These are phyloP conservation scores for Wolfiporia cocos DNA, from an alignment of 1,284 basidiomycete genomes.

Conservation along the genomic window DNA sequence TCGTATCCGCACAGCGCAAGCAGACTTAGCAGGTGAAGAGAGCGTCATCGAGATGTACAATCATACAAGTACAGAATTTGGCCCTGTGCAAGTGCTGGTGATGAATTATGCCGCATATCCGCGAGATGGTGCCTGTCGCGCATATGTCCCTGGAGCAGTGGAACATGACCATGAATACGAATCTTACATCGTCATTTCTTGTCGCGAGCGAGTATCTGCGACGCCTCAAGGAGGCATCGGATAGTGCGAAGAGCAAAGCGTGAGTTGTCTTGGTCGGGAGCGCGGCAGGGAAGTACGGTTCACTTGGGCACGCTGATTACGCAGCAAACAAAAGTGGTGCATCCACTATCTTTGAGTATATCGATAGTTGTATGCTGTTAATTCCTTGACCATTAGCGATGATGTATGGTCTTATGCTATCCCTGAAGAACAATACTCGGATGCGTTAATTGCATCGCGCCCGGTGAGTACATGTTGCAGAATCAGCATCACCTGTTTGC, in stretches of 20 bases:
- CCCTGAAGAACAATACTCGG: constrained; percentile 75
- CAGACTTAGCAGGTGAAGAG: constrained; percentile 51
- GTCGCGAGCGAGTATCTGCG: constrained; percentile 56
- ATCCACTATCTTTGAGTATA: constrained; percentile 7
- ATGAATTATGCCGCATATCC: constrained; percentile 64
- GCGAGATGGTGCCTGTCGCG: constrained; percentile 40
- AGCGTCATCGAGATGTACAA: constrained; percentile 41
- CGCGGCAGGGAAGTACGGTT: constrained; percentile 68
- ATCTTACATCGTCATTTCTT: constrained; percentile 65
- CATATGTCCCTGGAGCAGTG: constrained; percentile 62
- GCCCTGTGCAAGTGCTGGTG: constrained; percentile 47
- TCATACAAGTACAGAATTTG: constrained; percentile 31
- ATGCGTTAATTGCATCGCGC: constrained; percentile 66
- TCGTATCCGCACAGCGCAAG: constrained; percentile 40
- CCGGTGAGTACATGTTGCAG: constrained; percentile 25
- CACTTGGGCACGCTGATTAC: constrained; percentile 62
- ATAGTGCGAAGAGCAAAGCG: constrained; percentile 42
- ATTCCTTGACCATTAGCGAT: constrained; percentile 35
- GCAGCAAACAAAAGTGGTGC: constrained; percentile 51
- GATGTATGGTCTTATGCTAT: constrained; percentile 67
- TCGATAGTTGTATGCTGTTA: not conserved
- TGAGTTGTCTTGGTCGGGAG: constrained; percentile 64
- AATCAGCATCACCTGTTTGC: not conserved
- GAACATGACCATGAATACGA: constrained; percentile 55
- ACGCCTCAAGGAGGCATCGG: constrained; percentile 35